phyloP scores from a whole-genome alignment of 192 early-diverging fungal species.

The Podila epicladia region DNA sequence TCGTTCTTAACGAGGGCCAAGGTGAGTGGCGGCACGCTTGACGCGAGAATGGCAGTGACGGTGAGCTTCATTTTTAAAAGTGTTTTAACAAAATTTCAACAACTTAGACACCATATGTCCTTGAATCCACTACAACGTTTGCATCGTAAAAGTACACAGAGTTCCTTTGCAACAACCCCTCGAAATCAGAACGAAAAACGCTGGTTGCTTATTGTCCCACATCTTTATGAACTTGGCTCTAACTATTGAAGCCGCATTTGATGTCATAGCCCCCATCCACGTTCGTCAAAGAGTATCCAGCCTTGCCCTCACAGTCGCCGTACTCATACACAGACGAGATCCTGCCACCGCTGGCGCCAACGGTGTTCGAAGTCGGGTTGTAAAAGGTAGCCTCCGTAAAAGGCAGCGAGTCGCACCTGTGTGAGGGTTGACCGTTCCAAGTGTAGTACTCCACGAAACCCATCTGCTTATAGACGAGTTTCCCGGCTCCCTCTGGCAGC shows the following conservation, averaged over 20 bases:
- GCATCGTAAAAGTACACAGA: too few relatives aligned
- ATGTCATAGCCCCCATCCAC: not conserved
- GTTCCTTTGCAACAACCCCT: too few relatives aligned
- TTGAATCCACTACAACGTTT: too few relatives aligned
- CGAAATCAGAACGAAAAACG: too few relatives aligned
- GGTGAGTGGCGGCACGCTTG: conserved; percentile 11
- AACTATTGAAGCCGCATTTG: conserved; percentile 9
- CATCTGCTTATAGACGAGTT: conserved; percentile 8
- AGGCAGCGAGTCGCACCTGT: conserved; percentile 18
- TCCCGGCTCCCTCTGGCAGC: conserved; percentile 7
- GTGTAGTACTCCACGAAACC: conserved; percentile 26
- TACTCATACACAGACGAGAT: conserved; percentile 6
- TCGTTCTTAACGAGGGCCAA: conserved; percentile 11
- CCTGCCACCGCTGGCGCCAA: not conserved
- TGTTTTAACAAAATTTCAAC: too few relatives aligned
- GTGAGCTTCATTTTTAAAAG: not conserved
- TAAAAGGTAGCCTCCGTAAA: conserved; percentile 14
- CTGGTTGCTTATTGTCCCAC: too few relatives aligned
- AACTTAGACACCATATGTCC: too few relatives aligned
- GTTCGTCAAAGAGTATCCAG: not conserved
- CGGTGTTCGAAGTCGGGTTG: conserved; percentile 15
- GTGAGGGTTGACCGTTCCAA: conserved; percentile 1
- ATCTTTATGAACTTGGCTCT: too few relatives aligned
- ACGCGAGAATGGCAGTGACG: conserved; percentile 3
- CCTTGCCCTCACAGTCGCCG: conserved; percentile 21